Evolutionary conservation across 2,329 filamentous ascomycete species (phyloP).

Genomic region (Beauveria sp.): DNA sequence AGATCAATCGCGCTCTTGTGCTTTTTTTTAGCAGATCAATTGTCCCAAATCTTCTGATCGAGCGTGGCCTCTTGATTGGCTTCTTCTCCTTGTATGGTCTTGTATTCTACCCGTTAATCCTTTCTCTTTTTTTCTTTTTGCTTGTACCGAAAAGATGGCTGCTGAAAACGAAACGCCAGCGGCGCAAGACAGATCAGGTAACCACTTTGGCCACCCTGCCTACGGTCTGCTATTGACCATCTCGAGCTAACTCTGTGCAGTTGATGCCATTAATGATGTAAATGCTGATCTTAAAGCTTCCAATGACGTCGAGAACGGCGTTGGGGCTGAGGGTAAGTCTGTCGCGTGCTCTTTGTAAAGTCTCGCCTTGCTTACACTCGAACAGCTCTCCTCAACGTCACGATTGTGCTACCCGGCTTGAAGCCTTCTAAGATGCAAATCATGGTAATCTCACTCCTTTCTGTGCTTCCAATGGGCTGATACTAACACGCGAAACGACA

Average conservation of each 20-base stretch:
- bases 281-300: conserved; percentile 19
- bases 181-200: conserved; percentile 5
- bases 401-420: conserved; percentile 73
- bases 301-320: conserved; percentile 21
- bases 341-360: conserved; percentile 10
- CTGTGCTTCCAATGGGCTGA: conserved; percentile 14
- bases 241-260: conserved; percentile 14
- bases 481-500: conserved; percentile 25
- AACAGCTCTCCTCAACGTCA: conserved; percentile 52
- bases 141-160: conserved; percentile 10
- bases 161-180: conserved; percentile 2
- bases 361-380: conserved; percentile 14
- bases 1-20: neutral
- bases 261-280: conserved; percentile 18
- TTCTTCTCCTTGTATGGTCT: neutral
- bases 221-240: neutral
- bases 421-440: conserved; percentile 69
- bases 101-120: conserved; percentile 2
- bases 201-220: neutral
- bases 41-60: neutral
- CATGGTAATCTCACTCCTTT: conserved; percentile 50
- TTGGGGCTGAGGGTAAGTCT: conserved; percentile 27
- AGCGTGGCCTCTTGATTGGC: neutral
- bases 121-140: neutral
- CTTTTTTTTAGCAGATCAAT: conserved; percentile 7